These are phyloP conservation scores for Parastagonospora avenae DNA, from an alignment of 2,329 filamentous ascomycete species.

Conservation along the genomic window DNA sequence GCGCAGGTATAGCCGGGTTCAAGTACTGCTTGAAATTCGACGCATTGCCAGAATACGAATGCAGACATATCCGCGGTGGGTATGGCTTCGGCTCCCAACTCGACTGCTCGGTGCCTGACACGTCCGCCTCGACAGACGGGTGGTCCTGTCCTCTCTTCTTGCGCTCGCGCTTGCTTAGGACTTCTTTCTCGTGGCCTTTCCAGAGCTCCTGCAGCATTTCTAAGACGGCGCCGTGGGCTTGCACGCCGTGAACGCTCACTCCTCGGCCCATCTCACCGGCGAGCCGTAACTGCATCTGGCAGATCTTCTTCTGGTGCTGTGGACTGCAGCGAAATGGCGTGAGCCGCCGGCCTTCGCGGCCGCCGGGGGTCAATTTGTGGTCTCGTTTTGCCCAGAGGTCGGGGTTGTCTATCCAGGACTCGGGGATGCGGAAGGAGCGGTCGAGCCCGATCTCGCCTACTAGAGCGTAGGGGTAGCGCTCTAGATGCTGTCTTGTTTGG, in stretches of 20 bases:
- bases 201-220: conserved; percentile 69
- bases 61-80: conserved; percentile 87
- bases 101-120: conserved; percentile 2
- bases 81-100: conserved; percentile 63
- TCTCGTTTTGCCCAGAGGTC: conserved; percentile 51
- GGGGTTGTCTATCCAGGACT: conserved; percentile 53
- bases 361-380: conserved; percentile 66
- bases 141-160: conserved; percentile 37
- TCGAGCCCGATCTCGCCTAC: conserved; percentile 81
- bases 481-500: conserved; percentile 62
- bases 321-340: conserved; percentile 71
- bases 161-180: conserved; percentile 64
- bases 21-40: conserved; percentile 81
- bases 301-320: conserved; percentile 69
- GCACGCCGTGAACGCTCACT: conserved; percentile 75
- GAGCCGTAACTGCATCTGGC: conserved; percentile 71
- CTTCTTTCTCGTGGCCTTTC: conserved; percentile 70
- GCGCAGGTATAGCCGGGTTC: conserved; percentile 71
- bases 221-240: conserved; percentile 73
- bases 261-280: conserved; percentile 70
- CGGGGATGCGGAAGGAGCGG: conserved; percentile 75
- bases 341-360: conserved; percentile 70
- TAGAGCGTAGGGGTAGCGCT: conserved; percentile 65
- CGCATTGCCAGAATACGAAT: conserved; percentile 84
- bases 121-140: conserved; percentile 10